Evolutionary conservation across 345 rosid genomes (phyloP).

Genomic region (Linum tenue): DNA sequence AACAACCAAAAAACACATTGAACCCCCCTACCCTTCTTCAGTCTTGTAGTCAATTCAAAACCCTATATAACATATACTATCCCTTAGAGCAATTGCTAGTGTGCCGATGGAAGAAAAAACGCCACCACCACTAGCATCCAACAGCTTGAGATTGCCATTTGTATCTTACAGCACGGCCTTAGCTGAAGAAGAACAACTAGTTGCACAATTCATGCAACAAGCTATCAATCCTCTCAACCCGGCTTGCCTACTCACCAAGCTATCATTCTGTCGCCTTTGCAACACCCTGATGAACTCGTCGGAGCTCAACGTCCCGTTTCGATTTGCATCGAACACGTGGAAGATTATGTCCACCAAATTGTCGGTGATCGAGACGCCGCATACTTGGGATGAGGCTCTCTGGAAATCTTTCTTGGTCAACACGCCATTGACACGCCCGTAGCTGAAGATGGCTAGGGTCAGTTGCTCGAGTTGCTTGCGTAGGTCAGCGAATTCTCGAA

Average conservation of each 20-base stretch:
- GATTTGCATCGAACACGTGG: slow-evolving; percentile 21
- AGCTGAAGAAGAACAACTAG: slow-evolving; percentile 11
- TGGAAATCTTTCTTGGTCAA: slow-evolving; percentile 18
- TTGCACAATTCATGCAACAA: slow-evolving; percentile 19
- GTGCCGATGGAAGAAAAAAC: too few relatives aligned
- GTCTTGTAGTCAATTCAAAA: too few relatives aligned
- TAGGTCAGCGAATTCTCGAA: slow-evolving; percentile 16
- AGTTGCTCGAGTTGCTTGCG: slow-evolving; percentile 15
- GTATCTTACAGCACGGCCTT: slow-evolving; percentile 2
- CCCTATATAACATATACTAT: too few relatives aligned
- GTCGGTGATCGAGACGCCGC: slow-evolving; percentile 22
- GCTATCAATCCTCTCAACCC: slow-evolving; percentile 14
- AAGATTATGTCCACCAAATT: slow-evolving; percentile 19
- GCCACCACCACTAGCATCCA: too few relatives aligned
- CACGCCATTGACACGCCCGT: slow-evolving; percentile 21
- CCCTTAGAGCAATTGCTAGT: too few relatives aligned
- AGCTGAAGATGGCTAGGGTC: slow-evolving; percentile 25
- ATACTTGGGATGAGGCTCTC: slow-evolving; percentile 24
- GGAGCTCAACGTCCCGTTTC: slow-evolving; percentile 20
- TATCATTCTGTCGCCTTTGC: slow-evolving; percentile 12
- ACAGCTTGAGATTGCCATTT: too few relatives aligned
- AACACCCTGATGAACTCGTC: slow-evolving; percentile 21
- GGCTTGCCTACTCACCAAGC: background rate
- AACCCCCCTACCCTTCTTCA: too few relatives aligned
- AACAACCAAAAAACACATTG: too few relatives aligned